Evolutionary conservation across 2,329 filamentous ascomycete genomes (phyloP).

Genomic region (Colletotrichum godetiae): DNA sequence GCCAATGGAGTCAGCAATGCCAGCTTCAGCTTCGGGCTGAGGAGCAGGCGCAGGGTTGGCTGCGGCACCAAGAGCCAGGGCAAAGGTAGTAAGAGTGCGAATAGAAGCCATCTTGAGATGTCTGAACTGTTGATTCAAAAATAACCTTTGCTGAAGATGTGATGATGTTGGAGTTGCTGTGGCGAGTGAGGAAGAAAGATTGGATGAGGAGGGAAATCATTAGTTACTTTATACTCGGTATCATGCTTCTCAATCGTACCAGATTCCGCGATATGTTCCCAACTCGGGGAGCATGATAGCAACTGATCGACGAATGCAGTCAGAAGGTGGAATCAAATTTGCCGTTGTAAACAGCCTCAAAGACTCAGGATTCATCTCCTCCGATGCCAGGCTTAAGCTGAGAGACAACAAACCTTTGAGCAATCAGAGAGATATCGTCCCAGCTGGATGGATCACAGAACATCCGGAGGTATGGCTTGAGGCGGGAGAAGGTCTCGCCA

Average conservation of each 20-base stretch:
- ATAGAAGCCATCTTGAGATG: slow-evolving; percentile 18
- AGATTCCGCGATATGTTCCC: not conserved
- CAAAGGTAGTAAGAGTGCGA: slow-evolving; percentile 1
- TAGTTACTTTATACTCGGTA: not conserved
- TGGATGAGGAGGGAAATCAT: not conserved
- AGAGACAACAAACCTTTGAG: not conserved
- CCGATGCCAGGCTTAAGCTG: not conserved
- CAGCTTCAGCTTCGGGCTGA: not conserved
- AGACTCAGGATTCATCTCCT: not conserved
- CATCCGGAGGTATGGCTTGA: not conserved
- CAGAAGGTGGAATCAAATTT: not conserved
- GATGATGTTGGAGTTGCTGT: not conserved
- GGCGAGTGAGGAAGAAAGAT: not conserved
- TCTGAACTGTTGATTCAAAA: not conserved
- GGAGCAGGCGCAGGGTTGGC: slow-evolving; percentile 8
- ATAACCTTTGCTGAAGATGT: not conserved
- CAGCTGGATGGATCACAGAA: not conserved
- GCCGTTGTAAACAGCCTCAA: not conserved
- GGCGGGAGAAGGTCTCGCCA: slow-evolving; percentile 9
- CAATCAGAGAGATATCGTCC: not conserved
- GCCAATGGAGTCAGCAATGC: not conserved
- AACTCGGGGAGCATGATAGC: not conserved
- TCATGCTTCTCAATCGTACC: not conserved
- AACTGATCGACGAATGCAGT: slow-evolving; percentile 12
- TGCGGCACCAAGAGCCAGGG: slow-evolving; percentile 9